These are phyloP conservation scores for Chiua sp. DNA, from an alignment of 1,284 basidiomycete species.

Conservation along the genomic window DNA sequence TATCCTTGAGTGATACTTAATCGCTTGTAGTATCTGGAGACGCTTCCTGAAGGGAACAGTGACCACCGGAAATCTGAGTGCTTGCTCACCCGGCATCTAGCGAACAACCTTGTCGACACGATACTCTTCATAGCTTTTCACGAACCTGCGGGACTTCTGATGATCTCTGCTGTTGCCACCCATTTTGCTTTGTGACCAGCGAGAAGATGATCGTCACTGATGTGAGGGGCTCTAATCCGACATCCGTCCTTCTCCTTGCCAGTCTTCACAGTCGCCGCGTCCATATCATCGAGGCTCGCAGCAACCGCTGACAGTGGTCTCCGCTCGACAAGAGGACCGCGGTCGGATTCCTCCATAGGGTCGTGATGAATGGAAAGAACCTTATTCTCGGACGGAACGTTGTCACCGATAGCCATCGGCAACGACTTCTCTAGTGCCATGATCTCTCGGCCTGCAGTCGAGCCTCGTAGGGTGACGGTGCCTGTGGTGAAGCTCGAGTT, in stretches of 20 bases:
- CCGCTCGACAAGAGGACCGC: slow-evolving; percentile 76
- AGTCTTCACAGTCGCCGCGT: slow-evolving; percentile 91
- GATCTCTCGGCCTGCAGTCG: slow-evolving; percentile 49
- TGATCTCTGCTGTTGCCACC: slow-evolving; percentile 72
- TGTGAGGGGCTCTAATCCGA: slow-evolving; percentile 91
- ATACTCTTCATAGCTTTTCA: slow-evolving; percentile 87
- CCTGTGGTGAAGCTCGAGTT: slow-evolving; percentile 34
- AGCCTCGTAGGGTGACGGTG: slow-evolving; percentile 20
- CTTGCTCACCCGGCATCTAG: slow-evolving; percentile 92
- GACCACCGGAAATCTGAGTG: slow-evolving; percentile 94
- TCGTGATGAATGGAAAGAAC: slow-evolving; percentile 94
- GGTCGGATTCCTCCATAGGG: slow-evolving; percentile 86
- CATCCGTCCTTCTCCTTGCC: slow-evolving; percentile 92
- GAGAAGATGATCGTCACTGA: slow-evolving; percentile 96
- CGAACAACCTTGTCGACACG: slow-evolving; percentile 96
- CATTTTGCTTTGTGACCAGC: slow-evolving; percentile 92
- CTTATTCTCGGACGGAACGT: slow-evolving; percentile 88
- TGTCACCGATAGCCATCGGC: slow-evolving; percentile 67
- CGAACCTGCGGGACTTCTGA: slow-evolving; percentile 50
- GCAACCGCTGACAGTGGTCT: slow-evolving; percentile 90
- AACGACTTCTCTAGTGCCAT: slow-evolving; percentile 83
- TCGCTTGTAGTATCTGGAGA: slow-evolving; percentile 81
- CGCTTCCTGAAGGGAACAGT: slow-evolving; percentile 75
- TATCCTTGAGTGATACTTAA: slow-evolving; percentile 7
- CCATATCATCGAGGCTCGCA: slow-evolving; percentile 94